Conservation (phyloP, 495 filamentous ascomycete genomes). For the Neurospora discreta region DNA sequence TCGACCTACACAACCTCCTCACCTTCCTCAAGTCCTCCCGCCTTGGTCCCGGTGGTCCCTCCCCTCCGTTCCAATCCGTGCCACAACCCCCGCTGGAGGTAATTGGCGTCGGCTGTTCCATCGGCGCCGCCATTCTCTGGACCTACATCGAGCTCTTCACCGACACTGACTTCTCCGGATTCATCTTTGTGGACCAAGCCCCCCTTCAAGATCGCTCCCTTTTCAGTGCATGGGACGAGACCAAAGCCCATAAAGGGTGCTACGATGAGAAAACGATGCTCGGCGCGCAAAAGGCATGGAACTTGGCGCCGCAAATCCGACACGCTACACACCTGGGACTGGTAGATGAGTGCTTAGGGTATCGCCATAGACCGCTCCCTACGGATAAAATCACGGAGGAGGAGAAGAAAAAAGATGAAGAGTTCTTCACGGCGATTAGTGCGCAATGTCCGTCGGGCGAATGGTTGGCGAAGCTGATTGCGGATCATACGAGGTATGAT, state of each 20-base stretch:
- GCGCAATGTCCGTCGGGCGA: constrained; percentile 19
- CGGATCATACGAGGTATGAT: constrained; percentile 36
- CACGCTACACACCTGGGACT: constrained; percentile 18
- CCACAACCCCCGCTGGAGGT: constrained; percentile 4
- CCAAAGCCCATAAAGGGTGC: constrained; percentile 24
- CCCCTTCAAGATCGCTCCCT: constrained; percentile 31
- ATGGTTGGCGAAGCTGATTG: constrained; percentile 34
- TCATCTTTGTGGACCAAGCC: constrained; percentile 37
- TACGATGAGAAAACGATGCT: constrained; percentile 27
- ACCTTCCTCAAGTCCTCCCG: constrained; percentile 18
- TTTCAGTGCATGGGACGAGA: constrained; percentile 12
- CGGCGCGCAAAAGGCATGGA: constrained; percentile 26
- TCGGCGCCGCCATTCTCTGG: constrained; percentile 37
- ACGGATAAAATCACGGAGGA: neutral
- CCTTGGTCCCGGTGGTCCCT: constrained; percentile 8
- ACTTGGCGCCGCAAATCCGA: neutral
- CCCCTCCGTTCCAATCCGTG: neutral
- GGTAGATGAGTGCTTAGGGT: constrained; percentile 31
- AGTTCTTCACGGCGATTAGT: constrained; percentile 29
- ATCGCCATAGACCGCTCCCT: constrained; percentile 15
- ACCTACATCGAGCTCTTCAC: constrained; percentile 32
- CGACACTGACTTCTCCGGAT: constrained; percentile 16
- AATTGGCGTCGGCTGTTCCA: constrained; percentile 30
- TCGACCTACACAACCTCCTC: constrained; percentile 18
- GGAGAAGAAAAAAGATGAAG: neutral